Evolutionary conservation across 257 asterid species (phyloP), one percentile per base, ranked within the genome.

Genomic region (Jacaranda mimosifolia): DNA sequence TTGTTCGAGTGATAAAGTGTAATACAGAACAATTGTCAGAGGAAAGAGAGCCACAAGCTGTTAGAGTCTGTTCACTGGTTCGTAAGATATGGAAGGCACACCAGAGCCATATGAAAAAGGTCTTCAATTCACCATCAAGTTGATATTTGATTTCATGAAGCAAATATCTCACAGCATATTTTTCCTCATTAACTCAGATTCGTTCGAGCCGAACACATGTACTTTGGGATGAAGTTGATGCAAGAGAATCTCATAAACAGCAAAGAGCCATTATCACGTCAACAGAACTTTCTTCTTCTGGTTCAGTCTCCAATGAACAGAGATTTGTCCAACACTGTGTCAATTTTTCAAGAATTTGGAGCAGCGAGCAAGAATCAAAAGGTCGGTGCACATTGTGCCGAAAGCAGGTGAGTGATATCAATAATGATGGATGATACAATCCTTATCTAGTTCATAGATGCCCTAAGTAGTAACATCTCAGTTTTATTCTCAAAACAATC

Each of bases 1-100:
- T 96, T 86, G 99, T 93, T 74, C 91, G 96, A 68, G 99, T 96
- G 17, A 87, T 96, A 81, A 96, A 93, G 87, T 96, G 99, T 81
- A 85, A 77, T 63, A 81, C 91, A 63, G 97, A 96, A 83, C 91
- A 85, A 68, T 73, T 77, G 74, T 70, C 89, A 52, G 89, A 89
- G 21, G 96, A 77, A 77, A 82, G 70, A 74, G 97, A 88, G 80
- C 87, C 97, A 58, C 99, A 93, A 85, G 97, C 97, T 68, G 87
- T 88, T 59, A 88, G 82, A 69, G 85, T 96, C 73, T 93, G 99
- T 75, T 86, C 87, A 11, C 89, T 80, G 19, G 89, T 86, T 79
- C 88, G 89, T 48, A 91, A 82, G 86, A 87, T 86, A 88, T 95
- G 94, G 99, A 93, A 85, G 86, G 83, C 89, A 70, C 89, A 85